phyloP scores from a whole-genome alignment of 768 basidiomycete species.

The Leccinum imitatum region DNA sequence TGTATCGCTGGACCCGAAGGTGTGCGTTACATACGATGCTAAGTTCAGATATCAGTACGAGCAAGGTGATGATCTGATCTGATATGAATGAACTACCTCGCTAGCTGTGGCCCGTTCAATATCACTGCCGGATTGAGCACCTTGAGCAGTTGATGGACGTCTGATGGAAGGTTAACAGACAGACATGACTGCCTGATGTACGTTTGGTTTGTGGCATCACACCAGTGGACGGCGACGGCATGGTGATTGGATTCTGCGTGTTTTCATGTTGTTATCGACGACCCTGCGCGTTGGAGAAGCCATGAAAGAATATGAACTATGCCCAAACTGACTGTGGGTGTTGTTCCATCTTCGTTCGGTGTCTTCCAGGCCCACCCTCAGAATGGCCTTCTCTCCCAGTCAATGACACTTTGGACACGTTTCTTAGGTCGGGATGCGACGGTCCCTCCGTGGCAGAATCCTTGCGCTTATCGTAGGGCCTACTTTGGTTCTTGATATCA shows the following conservation, averaged over 20 bases:
- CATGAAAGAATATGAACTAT: slow-evolving; percentile 16
- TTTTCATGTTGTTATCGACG: slow-evolving; percentile 31
- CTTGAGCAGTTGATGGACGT: slow-evolving; percentile 29
- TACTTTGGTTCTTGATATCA: slow-evolving; percentile 28
- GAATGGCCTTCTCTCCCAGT: slow-evolving; percentile 26
- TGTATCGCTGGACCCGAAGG: slow-evolving; percentile 32
- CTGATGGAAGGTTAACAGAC: slow-evolving; percentile 35
- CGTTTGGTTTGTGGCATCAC: slow-evolving; percentile 7
- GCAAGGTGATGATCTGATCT: slow-evolving; percentile 6
- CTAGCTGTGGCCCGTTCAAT: slow-evolving; percentile 21
- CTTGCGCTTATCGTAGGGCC: slow-evolving; percentile 33
- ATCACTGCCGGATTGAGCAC: slow-evolving; percentile 34
- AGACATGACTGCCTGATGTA: no score
- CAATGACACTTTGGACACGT: slow-evolving; percentile 28
- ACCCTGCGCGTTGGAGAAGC: slow-evolving; percentile 21
- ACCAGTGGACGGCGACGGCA: slow-evolving; percentile 15
- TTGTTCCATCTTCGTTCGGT: slow-evolving; percentile 38
- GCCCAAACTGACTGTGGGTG: slow-evolving; percentile 24
- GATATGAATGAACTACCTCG: slow-evolving; percentile 26
- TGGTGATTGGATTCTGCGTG: slow-evolving; percentile 29
- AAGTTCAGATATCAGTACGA: slow-evolving; percentile 19
- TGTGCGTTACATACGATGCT: slow-evolving; percentile 36
- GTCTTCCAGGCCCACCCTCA: slow-evolving; percentile 31
- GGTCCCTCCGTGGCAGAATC: slow-evolving; percentile 30
- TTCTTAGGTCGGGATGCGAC: slow-evolving; percentile 27